Evolutionary conservation across 164 flowering plant genomes (phyloP).

Genomic region (Berberis thunbergii): DNA sequence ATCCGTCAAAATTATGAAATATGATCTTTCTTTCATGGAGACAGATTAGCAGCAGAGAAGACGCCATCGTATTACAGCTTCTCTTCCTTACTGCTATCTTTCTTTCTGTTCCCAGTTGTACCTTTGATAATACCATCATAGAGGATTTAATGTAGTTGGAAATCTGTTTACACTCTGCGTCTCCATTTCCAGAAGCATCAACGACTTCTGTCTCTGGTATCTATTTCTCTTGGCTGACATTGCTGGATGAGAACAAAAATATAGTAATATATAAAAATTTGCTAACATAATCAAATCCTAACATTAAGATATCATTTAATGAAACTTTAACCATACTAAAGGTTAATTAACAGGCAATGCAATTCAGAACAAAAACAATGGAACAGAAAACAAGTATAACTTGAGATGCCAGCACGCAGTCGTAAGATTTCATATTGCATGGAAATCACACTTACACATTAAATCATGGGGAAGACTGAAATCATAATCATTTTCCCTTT

Average conservation of each 20-base stretch:
- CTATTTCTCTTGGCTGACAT: conserved; percentile 88
- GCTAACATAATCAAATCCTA: background rate
- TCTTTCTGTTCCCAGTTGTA: background rate
- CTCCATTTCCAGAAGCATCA: conserved; percentile 96
- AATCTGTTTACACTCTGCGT: conserved; percentile 75
- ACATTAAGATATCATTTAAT: background rate
- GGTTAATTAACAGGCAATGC: background rate
- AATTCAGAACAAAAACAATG: background rate
- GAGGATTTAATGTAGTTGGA: conserved; percentile 46
- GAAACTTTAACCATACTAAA: background rate
- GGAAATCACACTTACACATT: conserved; percentile 53
- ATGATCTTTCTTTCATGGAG: background rate
- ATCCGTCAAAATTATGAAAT: background rate
- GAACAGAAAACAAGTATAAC: too few species aligned
- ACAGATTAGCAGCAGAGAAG: background rate
- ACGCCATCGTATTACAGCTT: background rate
- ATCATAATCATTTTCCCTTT: conserved; percentile 74
- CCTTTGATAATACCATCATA: conserved; percentile 7
- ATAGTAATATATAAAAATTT: too few species aligned
- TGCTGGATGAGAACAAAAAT: conserved; percentile 37
- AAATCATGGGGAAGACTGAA: conserved; percentile 87
- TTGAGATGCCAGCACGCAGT: background rate
- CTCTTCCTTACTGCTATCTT: background rate
- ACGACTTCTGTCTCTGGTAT: conserved; percentile 87
- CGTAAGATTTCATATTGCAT: background rate